Percentiles rank a stretch among this genome's conserved stretches.
Evolutionary conservation across 495 filamentous ascomycete species (phyloP).

Genomic region (Durotheca rogersii): DNA sequence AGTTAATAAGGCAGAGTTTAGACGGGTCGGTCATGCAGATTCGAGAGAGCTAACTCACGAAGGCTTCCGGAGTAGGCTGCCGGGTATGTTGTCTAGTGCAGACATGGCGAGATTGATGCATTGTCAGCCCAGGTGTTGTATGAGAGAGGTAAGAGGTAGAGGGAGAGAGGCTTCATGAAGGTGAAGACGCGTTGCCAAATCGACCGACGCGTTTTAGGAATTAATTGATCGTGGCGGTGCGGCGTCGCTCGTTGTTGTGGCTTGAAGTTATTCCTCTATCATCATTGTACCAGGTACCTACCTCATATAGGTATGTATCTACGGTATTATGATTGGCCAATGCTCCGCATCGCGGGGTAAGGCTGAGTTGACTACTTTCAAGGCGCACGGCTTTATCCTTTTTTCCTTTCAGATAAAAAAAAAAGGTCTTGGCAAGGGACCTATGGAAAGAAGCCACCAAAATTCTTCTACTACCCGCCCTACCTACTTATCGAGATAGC

Average conservation of each 20-base stretch:
- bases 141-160: background rate
- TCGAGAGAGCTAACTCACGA: constrained; percentile 35
- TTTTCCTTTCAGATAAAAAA: background rate
- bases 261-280: constrained; percentile 9
- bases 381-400: background rate
- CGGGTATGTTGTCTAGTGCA: constrained; percentile 31
- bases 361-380: too few relatives aligned
- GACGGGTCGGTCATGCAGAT: too few relatives aligned
- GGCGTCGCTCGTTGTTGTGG: constrained; percentile 1
- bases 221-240: constrained; percentile 36
- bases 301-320: background rate
- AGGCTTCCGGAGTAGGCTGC: constrained; percentile 42
- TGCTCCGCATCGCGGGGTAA: constrained; percentile 28
- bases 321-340: background rate
- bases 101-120: constrained; percentile 17
- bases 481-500: too few relatives aligned
- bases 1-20: constrained; percentile 20
- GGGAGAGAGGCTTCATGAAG: background rate
- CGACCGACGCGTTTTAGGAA: constrained; percentile 34
- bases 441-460: too few relatives aligned
- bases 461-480: too few relatives aligned
- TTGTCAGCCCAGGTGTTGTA: constrained; percentile 1
- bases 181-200: constrained; percentile 30
- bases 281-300: too few relatives aligned
- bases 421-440: too few relatives aligned